Base-by-base conservation (phyloP, 2,329 filamentous ascomycete species). In the Gnomoniopsis sp. region DNA sequence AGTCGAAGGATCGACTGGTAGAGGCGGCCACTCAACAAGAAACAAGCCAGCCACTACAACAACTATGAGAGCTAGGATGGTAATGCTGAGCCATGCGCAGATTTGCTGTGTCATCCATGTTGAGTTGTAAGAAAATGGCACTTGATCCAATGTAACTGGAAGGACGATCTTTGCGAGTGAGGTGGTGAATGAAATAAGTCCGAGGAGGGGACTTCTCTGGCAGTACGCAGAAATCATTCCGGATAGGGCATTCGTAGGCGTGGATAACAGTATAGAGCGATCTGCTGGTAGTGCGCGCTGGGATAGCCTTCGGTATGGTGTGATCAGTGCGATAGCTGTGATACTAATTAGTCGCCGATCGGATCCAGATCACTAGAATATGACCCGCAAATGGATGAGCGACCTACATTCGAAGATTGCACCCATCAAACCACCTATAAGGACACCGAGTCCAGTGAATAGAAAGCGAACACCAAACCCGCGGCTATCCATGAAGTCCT, bases 401-500 rank as follows among this genome's bases (percentile, higher is more conserved):
- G 17, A 17, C 44, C 23, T 15, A 47, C 44, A 22, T 17, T 47
- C 44, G 17, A 47, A 47, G 44, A 47, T 10, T 10, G 44, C 44
- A 1, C 44, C 22, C 19, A 47, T 47, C 11, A 22, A 22, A 8
- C 44, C 2, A 47, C 44, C 44, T 34, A 75, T 69, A 6, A 69
- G 59, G 2, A 77, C 70, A 55, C 74, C 75, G 3, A 75, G 53
- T 12, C 65, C 58, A 1, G 75, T 73, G 58, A 77, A 76, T n/a
- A 78, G 62, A 34, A 76, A 74, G 17, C 70, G 65, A 1, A 74
- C 71, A 1, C 74, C 73, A 46, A 75, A 75, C 2, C 67, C 68
- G 54, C 74, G 67, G 43, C 68, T 68, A 53, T 71, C 69, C 70
- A 78, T 76, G 58, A 77, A 77, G 2, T 59, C 62, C 58, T 77